Base-by-base conservation (phyloP, 352 stramenopile species). In the Pythium brachiatum region DNA sequence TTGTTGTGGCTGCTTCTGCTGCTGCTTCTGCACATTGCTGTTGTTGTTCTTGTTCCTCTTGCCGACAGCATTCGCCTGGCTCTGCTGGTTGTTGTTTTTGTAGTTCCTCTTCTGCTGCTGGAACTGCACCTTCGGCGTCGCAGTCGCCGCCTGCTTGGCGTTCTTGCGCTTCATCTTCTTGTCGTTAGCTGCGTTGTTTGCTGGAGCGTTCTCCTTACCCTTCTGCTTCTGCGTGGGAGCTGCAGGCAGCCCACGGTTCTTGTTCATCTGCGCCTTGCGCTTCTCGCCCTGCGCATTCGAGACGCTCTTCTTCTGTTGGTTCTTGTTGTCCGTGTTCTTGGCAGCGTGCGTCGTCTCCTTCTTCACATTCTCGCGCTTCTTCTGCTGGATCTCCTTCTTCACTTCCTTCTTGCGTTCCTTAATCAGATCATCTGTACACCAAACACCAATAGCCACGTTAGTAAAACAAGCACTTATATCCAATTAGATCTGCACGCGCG, bases 381-480 rank as follows among this genome's bases (percentile, higher is more conserved):
- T 70, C n/a, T 85, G 82, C 66, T 90, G 86, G 60, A 73, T 41
- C 53, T 87, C 75, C 53, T 84, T 87, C 67, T 67, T 89, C 53
- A 73, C 58, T 53, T 84, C 73, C 48, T 83, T 84, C 64, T 69
- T 69, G 41, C 79, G 76, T 56, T 88, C 78, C 60, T 89, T 89
- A 64, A 89, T 90, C 43, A 89, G 50, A n/a, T 80, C 79, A 56
- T 90, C 81, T 74, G 39, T 3, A 6, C 1, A 20, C 2, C 6
- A 3, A 1, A 25, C 4, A 53, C n/a, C 7, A 25, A 47, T 25
- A 7, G 3, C 20, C 7, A 48, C n/a, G 53, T 52, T 53, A 63
- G 29, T 31, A 53, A 20, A n/a, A 20, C 44, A 56, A 3, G 43
- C 41, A 13, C 41, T 21, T 9, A 36, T 25, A 18, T 20, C 41